Evolutionary conservation across 441 rosid genomes (phyloP).

Genomic region (Adansonia grandidieri): DNA sequence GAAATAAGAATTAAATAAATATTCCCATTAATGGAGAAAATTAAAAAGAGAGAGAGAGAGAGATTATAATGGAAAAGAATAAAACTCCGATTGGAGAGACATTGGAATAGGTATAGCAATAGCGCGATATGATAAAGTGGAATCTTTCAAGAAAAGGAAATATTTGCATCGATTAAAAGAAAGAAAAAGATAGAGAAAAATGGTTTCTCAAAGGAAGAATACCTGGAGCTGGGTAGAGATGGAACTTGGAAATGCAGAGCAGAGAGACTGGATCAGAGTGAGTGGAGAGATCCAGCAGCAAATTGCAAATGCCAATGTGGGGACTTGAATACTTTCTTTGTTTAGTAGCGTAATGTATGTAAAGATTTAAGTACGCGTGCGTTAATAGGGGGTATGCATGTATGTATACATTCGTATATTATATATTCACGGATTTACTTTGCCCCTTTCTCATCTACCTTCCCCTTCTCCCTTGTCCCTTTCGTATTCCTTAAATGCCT

Average conservation of each 20-base stretch:
- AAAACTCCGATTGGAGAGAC: background rate
- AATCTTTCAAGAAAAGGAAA: background rate
- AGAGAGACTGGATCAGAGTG: background rate
- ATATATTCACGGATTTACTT: background rate
- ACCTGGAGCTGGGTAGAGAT: background rate
- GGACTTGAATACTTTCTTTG: background rate
- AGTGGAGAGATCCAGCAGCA: slow-evolving; percentile 14
- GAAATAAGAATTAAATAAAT: background rate
- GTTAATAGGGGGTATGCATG: too few species aligned
- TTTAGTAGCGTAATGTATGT: too few species aligned
- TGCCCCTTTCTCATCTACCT: background rate
- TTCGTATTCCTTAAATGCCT: background rate
- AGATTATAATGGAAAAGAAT: slow-evolving; percentile 1
- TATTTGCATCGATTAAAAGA: background rate
- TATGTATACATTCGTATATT: too few species aligned
- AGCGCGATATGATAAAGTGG: background rate
- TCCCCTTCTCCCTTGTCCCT: too few species aligned
- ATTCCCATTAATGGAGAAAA: background rate
- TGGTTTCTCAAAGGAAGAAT: too few species aligned
- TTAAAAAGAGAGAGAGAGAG: background rate
- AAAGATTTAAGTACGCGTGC: too few species aligned
- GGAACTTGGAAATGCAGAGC: background rate
- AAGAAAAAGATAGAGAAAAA: background rate
- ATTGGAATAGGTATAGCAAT: background rate
- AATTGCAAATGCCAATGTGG: background rate